Base-by-base conservation (phyloP, 768 basidiomycete genomes). In the Mycena latifolia region DNA sequence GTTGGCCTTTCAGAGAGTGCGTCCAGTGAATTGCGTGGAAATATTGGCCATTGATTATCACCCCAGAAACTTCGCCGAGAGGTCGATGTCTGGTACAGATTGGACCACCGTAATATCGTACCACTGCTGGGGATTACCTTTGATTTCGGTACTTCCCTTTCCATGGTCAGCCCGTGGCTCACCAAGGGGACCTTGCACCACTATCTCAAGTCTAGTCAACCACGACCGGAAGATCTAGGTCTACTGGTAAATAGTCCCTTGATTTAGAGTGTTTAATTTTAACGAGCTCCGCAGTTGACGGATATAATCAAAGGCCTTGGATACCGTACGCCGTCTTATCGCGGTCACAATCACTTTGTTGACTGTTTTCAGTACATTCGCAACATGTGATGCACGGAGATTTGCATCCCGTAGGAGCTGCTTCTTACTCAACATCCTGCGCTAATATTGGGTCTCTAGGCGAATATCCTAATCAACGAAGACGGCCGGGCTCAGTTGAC, bases 111-210 rank as follows among this genome's bases (percentile, higher is more conserved):
- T 6, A 61, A 61, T 12, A n/a, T 61, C 18, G 52, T 61, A 9
- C 51, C 51, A 11, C 22, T 61, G 6, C 12, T 61, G 3, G 60
- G 60, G 1, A 61, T 61, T 27, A 61, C 60, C 2, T 61, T 46
- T 33, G 60, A 61, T 27, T 61, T 61, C 35, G 60, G 60, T 2
- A n/a, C 52, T 5, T 54, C 52, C 15, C 60, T 61, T 25, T 61
- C 60, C 15, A 61, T 61, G 60, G 60, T 61, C 11, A 61, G 60
- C 31, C 60, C 60, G 9, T 61, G 60, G 60, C 20, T 53, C 0
- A 9, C 7, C 12, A 35, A 37, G 5, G 60, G 60, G 2, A 61
- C 60, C 3, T 37, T 61, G 12, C n/a, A 61, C 20, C 35, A 17
- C 2, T 61, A 61, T 22, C 24, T 61, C 43, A 35, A 28, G 5